A percentile compares a stretch with the other conserved stretches of the same genome.
Evolutionary conservation across 176 grass and related monocot species (phyloP).

Genomic region (Elymus sibiricus): DNA sequence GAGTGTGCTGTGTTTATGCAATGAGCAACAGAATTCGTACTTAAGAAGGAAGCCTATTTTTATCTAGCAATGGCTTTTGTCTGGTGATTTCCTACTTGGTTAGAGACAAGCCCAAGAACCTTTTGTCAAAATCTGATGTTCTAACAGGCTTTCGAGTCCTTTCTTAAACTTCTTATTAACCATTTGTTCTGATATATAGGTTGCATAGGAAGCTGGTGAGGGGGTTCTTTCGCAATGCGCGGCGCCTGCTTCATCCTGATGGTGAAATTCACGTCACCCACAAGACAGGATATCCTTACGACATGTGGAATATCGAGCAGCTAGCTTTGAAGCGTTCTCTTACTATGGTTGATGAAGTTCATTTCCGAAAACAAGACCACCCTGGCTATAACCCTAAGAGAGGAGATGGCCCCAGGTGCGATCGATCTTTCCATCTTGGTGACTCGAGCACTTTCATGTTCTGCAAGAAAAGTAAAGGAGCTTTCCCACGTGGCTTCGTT

Average conservation of each 20-base stretch:
- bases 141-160: background rate
- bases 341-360: background rate
- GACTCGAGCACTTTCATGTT: slow-evolving; percentile 41
- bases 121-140: too few relatives aligned
- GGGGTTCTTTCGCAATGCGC: slow-evolving; percentile 35
- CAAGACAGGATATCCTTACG: slow-evolving; percentile 27
- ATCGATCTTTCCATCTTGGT: slow-evolving; percentile 36
- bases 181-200: slow-evolving; percentile 14
- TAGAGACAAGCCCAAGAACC: too few relatives aligned
- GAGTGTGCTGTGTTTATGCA: too few relatives aligned
- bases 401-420: slow-evolving; percentile 32
- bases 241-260: slow-evolving; percentile 23
- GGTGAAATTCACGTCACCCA: slow-evolving; percentile 65
- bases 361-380: slow-evolving; percentile 43
- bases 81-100: too few relatives aligned
- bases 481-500: too few relatives aligned
- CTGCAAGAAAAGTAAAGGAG: background rate
- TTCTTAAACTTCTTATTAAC: background rate
- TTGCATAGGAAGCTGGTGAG: slow-evolving; percentile 31
- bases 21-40: too few relatives aligned
- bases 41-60: too few relatives aligned
- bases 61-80: too few relatives aligned
- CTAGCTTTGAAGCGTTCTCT: slow-evolving; percentile 35
- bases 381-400: slow-evolving; percentile 57
- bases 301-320: slow-evolving; percentile 35